Evolutionary conservation across 306 rosid genomes (phyloP), one percentile per base, ranked within the genome.

Genomic region (Prunus davidiana): DNA sequence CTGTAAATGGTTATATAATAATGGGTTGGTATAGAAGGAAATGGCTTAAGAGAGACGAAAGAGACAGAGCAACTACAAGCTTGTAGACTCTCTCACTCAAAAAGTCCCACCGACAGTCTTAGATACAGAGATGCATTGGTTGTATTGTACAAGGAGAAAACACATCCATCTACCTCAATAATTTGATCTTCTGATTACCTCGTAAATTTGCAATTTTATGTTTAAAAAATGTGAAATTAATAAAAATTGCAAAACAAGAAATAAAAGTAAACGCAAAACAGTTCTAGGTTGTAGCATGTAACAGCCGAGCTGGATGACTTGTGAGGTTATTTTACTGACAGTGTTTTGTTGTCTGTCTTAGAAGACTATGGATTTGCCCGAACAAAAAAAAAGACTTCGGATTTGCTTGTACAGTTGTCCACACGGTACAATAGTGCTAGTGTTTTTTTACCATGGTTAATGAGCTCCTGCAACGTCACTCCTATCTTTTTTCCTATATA

Each of bases 21-120:
- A 19, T 50, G 60, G 22, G 24, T 20, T 5, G 34, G 15, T 22
- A 10, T 2, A 14, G 61, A 57, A 19, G 27, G 38, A 78, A 77
- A 82, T 76, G 83, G 79, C 83, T 78, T 86, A 2, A 47, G 34
- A 67, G 30, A 45, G 78, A 85, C 78, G 93, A 89, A 91, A 91
- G 90, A 38, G 97, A 86, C 93, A 72, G 70, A 64, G 83, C 62
- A 86, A 83, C 88, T 34, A 80, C 72, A 16, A 64, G 64, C 13
- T 27, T 12, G 8, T 24, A 65, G 74, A 76, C 75, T 12, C 46
- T 41, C 34, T 27, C 52, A 12, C 27, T 22, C 22, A 22, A 22
- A 22, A 22, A 74, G 71, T 67, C 30, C 79, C 95, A 89, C 95
- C 97, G 97, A 91, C 97, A 88, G 79, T 66, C 64, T 43, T 62